These are phyloP conservation scores for Alternaria viburni DNA, from an alignment of 2,329 filamentous ascomycete genomes.

Conservation along the genomic window DNA sequence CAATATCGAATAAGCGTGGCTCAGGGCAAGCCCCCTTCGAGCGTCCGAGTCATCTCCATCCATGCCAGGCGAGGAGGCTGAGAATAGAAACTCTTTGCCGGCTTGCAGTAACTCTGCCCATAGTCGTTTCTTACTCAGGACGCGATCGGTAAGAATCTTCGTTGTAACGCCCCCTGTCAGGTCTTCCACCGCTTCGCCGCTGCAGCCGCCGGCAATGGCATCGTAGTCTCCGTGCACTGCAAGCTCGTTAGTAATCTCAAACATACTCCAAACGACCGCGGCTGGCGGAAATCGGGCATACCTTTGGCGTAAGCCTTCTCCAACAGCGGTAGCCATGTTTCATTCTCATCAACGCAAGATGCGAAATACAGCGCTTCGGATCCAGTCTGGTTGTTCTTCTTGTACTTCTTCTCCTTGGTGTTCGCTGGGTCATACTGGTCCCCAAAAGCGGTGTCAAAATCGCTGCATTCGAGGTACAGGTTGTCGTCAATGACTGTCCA, in stretches of 20 bases:
- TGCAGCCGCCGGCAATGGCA: conserved; percentile 72
- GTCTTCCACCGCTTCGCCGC: conserved; percentile 62
- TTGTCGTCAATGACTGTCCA: conserved; percentile 92
- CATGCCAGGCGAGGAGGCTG: conserved; percentile 61
- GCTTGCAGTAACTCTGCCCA: conserved; percentile 80
- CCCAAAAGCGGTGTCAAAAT: conserved; percentile 75
- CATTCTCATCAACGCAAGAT: conserved; percentile 74
- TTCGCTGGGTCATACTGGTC: conserved; percentile 68
- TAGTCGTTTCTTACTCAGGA: conserved; percentile 78
- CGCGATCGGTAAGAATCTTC: conserved; percentile 69
- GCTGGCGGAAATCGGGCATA: not conserved
- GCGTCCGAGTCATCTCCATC: conserved; percentile 66
- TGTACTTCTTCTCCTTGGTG: conserved; percentile 66
- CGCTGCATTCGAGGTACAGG: conserved; percentile 76
- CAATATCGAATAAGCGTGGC: conserved; percentile 64
- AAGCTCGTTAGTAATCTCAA: not conserved
- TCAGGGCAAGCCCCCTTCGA: conserved; percentile 51
- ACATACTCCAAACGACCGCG: not conserved
- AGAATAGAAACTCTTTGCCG: conserved; percentile 79
- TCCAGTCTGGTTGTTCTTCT: conserved; percentile 72
- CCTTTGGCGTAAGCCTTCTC: conserved; percentile 83
- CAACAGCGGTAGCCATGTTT: conserved; percentile 80
- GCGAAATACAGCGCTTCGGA: conserved; percentile 80
- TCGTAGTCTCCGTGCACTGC: conserved; percentile 76
- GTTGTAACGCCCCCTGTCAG: conserved; percentile 72